Percentiles rank a stretch among this genome's conserved stretches.
These are phyloP conservation scores for Glomus cerebriforme DNA, from an alignment of 192 early-diverging fungal species.

Conservation along the genomic window DNA sequence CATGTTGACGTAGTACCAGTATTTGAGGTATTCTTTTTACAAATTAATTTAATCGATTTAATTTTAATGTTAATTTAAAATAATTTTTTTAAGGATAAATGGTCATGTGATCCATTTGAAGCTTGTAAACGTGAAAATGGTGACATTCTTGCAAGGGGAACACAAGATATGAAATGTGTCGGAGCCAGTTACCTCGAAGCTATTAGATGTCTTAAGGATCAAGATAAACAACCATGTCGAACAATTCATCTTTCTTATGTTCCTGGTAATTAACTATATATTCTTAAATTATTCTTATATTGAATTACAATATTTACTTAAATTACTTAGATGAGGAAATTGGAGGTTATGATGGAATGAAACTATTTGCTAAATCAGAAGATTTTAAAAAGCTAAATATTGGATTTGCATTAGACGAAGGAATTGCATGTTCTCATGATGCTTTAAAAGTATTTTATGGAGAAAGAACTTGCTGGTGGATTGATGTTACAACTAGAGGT, in stretches of 20 bases:
- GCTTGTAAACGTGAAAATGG: constrained; percentile 65
- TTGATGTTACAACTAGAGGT: constrained; percentile 68
- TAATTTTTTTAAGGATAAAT: constrained; percentile 49
- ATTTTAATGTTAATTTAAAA: neutral
- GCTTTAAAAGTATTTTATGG: constrained; percentile 80
- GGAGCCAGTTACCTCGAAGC: constrained; percentile 82
- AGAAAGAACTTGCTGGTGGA: constrained; percentile 88
- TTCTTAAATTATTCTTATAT: neutral
- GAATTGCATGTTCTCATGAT: constrained; percentile 69
- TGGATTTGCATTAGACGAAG: constrained; percentile 86
- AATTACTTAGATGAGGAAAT: constrained; percentile 72
- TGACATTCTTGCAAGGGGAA: constrained; percentile 78
- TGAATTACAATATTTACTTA: neutral
- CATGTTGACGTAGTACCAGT: constrained; percentile 94
- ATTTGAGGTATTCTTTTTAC: constrained; percentile 41
- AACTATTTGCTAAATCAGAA: constrained; percentile 60
- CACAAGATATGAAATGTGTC: constrained; percentile 94
- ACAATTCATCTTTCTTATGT: constrained; percentile 81
- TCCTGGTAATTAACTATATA: constrained; percentile 50
- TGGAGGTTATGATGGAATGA: constrained; percentile 82
- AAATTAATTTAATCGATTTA: neutral
- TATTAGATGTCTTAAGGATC: constrained; percentile 60
- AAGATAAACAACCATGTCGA: constrained; percentile 58
- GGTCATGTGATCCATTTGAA: constrained; percentile 78
- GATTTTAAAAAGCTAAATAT: constrained; percentile 74